These are phyloP conservation scores for Hansenula sp. DNA, from an alignment of 1,139 yeast genomes.

Conservation along the genomic window DNA sequence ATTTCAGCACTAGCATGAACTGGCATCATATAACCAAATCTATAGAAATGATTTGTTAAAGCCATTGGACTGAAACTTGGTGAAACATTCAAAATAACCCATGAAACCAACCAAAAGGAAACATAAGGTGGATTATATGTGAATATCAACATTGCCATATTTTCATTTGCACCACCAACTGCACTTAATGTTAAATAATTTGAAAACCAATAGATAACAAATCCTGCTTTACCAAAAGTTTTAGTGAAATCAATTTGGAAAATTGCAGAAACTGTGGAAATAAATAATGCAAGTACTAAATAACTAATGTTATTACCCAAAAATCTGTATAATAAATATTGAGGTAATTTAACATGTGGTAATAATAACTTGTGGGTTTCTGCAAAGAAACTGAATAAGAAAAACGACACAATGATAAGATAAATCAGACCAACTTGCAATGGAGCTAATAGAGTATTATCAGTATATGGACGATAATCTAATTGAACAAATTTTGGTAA, in stretches of 20 bases:
- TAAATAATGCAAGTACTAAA: slow-evolving; percentile 50
- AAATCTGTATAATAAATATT: slow-evolving; percentile 47
- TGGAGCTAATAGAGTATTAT: slow-evolving; percentile 56
- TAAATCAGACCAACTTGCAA: slow-evolving; percentile 74
- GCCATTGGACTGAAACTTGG: slow-evolving; percentile 60
- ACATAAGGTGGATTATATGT: slow-evolving; percentile 44
- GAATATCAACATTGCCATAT: slow-evolving; percentile 44
- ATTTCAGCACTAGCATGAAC: slow-evolving; percentile 56
- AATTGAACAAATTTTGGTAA: slow-evolving; percentile 28
- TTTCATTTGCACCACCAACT: slow-evolving; percentile 62
- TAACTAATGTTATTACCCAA: slow-evolving; percentile 44
- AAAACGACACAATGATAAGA: slow-evolving; percentile 63
- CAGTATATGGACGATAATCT: slow-evolving; percentile 50
- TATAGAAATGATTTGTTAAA: slow-evolving; percentile 47
- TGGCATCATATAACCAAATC: slow-evolving; percentile 66
- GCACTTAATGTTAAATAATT: slow-evolving; percentile 58
- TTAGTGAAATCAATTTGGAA: slow-evolving; percentile 50
- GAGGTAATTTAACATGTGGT: slow-evolving; percentile 38
- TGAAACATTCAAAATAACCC: slow-evolving; percentile 57
- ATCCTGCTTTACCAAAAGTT: slow-evolving; percentile 59
- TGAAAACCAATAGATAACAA: slow-evolving; percentile 61
- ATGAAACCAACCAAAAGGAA: slow-evolving; percentile 61
- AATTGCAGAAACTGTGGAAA: slow-evolving; percentile 56
- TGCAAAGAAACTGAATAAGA: slow-evolving; percentile 55
- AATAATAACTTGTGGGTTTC: slow-evolving; percentile 49